Base-by-base conservation (phyloP, 257 asterid species). In the Solanum lycopersicoides region DNA sequence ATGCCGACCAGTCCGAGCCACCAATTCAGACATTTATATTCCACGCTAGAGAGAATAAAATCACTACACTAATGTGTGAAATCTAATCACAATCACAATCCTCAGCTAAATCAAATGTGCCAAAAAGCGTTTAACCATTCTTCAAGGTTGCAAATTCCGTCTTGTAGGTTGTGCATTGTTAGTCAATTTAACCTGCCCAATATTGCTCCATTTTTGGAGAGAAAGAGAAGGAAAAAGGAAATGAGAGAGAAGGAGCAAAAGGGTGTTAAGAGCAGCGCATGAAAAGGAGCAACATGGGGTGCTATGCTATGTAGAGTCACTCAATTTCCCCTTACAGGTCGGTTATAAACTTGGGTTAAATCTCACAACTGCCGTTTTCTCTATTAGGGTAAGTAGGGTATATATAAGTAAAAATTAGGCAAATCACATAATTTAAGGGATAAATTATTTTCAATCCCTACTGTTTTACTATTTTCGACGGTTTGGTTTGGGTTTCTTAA, bases 1-100 rank as follows among this genome's bases (percentile, higher is more conserved):
- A 86, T 83, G 93, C 87, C 91, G 83, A 75, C 93, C 91, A 59
- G 93, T 91, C 82, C 93, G 83, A 7, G 93, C 93, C 89, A 91
- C 93, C 86, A 91, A 86, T 75, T 86, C 85, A 56, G 88, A 86
- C 88, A 86, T 86, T 75, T 86, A 86, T 75, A 23, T 76, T 42
- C 60, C 37, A 20, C 15, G 45, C 47, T 20, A 69, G 21, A 16
- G 23, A 13, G 23, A 71, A 71, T 30, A 76, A 77, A 77, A n/a
- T 14, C 53, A 77, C 83, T 77, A 77, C 32, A 77, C 34, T 14
- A 77, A 77, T 77, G 25, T 56, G 65, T 53, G 63, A 53, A 56
- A 56, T 20, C 65, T 56, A 18, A 56, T 77, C 39, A 16, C 35
- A 77, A 45, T 42, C 83, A 35, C 23, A 77, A 45, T 76, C 28